Evolutionary conservation across 1,139 yeast genomes (phyloP).

Genomic region (Yamadazyma sp.): DNA sequence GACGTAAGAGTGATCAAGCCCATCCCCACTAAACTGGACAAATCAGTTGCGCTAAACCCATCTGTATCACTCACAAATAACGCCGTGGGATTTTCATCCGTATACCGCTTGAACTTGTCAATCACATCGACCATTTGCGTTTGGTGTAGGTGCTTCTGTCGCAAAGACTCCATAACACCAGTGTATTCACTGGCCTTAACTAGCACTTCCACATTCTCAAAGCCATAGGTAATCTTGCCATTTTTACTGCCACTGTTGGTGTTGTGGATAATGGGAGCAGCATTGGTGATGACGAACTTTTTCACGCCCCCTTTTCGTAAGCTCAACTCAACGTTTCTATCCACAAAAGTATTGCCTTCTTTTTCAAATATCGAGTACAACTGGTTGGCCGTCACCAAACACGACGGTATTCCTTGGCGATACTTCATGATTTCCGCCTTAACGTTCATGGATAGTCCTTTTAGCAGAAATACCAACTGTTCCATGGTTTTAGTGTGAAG

Average conservation of each 20-base stretch:
- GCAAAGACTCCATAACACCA: constrained; percentile 12
- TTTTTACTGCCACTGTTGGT: constrained; percentile 11
- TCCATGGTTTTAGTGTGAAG: constrained; percentile 20
- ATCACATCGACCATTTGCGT: constrained; percentile 11
- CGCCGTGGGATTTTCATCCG: constrained; percentile 29
- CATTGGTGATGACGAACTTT: constrained; percentile 44
- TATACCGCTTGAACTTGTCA: constrained; percentile 24
- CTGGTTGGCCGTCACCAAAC: constrained; percentile 39
- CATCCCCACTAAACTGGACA: constrained; percentile 38
- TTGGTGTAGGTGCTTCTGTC: constrained; percentile 1
- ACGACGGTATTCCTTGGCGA: constrained; percentile 33
- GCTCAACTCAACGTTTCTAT: constrained; percentile 35
- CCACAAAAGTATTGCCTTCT: constrained; percentile 47
- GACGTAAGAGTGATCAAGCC: constrained; percentile 59
- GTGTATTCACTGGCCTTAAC: constrained; percentile 24
- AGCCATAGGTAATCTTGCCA: constrained; percentile 45
- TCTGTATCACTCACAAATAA: constrained; percentile 27
- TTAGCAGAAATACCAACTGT: constrained; percentile 32
- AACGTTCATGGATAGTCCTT: constrained; percentile 32
- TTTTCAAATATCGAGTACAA: constrained; percentile 40
- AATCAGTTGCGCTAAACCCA: constrained; percentile 26
- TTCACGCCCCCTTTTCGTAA: constrained; percentile 34
- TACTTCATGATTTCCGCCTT: constrained; percentile 42
- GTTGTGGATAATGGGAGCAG: constrained; percentile 40
- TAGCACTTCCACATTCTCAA: constrained; percentile 44